Percentiles rank a stretch among this genome's conserved stretches.
Conservation (phyloP, 169 alveolate genomes). For the Amoebophrya sp. region DNA sequence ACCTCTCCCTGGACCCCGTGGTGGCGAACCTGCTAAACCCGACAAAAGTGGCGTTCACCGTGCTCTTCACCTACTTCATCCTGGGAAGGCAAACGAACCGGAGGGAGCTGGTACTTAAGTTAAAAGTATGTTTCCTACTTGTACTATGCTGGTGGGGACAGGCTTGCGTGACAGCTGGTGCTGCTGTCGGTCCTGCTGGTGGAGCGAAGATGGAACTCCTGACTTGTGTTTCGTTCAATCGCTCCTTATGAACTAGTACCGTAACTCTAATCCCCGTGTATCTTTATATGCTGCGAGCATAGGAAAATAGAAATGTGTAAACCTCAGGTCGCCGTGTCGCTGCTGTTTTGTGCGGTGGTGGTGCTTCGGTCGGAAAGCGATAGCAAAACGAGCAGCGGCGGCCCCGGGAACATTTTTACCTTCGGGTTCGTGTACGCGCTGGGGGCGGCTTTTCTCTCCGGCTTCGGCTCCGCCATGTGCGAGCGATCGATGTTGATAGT, state of each 20-base stretch:
- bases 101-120: not conserved
- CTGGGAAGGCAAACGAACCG: not conserved
- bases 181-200: no score
- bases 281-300: no score
- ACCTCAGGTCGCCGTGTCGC: not conserved
- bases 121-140: no score
- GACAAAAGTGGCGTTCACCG: slow-evolving; percentile 5
- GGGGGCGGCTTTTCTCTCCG: not conserved
- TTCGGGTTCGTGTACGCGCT: not conserved
- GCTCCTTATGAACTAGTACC: no score
- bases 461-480: not conserved
- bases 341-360: not conserved
- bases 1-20: slow-evolving; percentile 4
- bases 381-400: no score
- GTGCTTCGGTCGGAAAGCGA: not conserved
- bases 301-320: no score
- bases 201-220: no score
- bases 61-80: not conserved
- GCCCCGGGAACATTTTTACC: no score
- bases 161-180: no score
- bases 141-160: no score
- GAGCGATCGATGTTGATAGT: not conserved
- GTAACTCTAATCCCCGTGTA: no score
- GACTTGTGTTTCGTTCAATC: no score
- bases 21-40: slow-evolving; percentile 10